These are phyloP conservation scores for Adansonia grandidieri DNA, from an alignment of 441 rosid species.

Conservation along the genomic window DNA sequence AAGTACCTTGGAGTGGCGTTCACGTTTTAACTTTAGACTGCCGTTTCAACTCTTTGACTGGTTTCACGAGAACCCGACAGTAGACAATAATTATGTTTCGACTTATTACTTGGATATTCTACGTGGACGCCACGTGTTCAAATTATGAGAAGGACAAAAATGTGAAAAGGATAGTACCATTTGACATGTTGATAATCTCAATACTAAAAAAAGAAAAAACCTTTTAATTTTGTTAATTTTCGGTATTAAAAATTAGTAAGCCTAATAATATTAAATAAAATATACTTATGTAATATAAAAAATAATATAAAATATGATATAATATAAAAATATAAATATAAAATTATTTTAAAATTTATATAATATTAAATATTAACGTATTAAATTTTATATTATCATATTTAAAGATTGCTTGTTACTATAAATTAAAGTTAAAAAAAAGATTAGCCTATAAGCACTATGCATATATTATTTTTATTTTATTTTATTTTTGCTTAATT, in stretches of 20 bases:
- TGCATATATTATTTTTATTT: not conserved
- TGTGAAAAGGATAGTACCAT: not conserved
- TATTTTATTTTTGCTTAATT: no score
- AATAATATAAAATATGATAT: no score
- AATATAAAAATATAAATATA: no score
- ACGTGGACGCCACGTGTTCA: not conserved
- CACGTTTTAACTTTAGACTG: conserved; percentile 14
- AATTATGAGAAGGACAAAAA: not conserved
- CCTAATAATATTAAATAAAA: no score
- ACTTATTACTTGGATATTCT: not conserved
- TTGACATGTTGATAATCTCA: no score
- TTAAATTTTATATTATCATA: no score
- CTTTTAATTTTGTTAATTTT: not conserved
- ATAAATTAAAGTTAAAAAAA: not conserved
- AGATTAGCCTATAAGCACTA: not conserved
- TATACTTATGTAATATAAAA: no score
- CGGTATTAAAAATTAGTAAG: no score
- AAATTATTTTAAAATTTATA: no score
- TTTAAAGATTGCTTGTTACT: no score
- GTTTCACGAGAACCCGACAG: conserved; percentile 5
- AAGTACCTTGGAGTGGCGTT: not conserved
- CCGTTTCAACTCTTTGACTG: conserved; percentile 7
- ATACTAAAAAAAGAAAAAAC: not conserved
- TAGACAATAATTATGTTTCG: not conserved
- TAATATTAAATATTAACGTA: no score